Evolutionary conservation across 1,139 yeast genomes (phyloP).

Genomic region (Suhomyces ambrosiae): DNA sequence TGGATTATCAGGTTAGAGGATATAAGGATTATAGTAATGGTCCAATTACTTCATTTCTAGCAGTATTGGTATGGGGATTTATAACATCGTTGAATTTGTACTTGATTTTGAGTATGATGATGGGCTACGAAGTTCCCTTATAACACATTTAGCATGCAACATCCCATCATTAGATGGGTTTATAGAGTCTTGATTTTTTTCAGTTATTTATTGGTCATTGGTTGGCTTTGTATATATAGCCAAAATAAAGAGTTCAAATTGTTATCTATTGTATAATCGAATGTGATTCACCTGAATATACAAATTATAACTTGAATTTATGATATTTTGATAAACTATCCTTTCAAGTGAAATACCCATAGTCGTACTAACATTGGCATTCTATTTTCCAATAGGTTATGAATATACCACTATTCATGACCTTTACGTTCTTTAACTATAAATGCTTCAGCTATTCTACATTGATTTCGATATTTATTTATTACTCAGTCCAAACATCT

Average conservation of each 20-base stretch:
- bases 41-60: constrained; percentile 42
- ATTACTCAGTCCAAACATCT: not conserved
- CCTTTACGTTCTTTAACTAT: not conserved
- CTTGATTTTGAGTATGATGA: constrained; percentile 49
- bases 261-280: no score
- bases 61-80: constrained; percentile 54
- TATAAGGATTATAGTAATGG: constrained; percentile 60
- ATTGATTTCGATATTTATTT: not conserved
- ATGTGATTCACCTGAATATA: no score
- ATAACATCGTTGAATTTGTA: constrained; percentile 54
- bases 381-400: not conserved
- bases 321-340: no score
- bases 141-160: constrained; percentile 1
- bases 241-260: not conserved
- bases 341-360: no score
- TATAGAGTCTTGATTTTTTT: not conserved
- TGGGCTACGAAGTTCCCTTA: constrained; percentile 45
- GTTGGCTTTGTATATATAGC: not conserved
- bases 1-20: constrained; percentile 28
- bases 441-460: not conserved
- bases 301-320: no score
- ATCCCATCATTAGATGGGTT: not conserved
- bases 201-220: constrained; percentile 1
- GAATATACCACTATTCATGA: not conserved
- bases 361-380: no score